Evolutionary conservation across 805 yeast species (phyloP).

Genomic region (Metschnikowia proteae): DNA sequence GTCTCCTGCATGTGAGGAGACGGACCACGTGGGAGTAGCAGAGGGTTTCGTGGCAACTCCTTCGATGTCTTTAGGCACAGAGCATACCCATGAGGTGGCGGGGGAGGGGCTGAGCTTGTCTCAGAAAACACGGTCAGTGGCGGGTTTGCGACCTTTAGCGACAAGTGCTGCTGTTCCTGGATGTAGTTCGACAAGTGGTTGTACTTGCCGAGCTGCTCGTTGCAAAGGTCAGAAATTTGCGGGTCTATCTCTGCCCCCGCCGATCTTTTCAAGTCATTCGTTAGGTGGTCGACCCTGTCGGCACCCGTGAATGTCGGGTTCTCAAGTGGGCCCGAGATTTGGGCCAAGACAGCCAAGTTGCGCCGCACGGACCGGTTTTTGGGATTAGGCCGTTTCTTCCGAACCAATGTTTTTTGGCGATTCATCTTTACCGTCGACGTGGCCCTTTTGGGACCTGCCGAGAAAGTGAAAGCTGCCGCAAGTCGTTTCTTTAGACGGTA

Average conservation of each 20-base stretch:
- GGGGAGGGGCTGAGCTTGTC: slow-evolving; percentile 11
- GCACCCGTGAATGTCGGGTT: slow-evolving; percentile 33
- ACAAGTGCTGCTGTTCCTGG: slow-evolving; percentile 18
- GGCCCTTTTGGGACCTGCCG: slow-evolving; percentile 12
- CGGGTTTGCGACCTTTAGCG: slow-evolving; percentile 1
- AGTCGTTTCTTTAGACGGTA: slow-evolving; percentile 21
- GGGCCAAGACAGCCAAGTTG: slow-evolving; percentile 1
- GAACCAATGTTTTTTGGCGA: slow-evolving; percentile 1
- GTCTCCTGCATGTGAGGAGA: no score
- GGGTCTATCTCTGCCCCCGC: slow-evolving; percentile 11
- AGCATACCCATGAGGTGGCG: slow-evolving; percentile 12
- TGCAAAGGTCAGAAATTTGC: not conserved
- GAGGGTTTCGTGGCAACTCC: no score
- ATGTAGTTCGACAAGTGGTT: slow-evolving; percentile 26
- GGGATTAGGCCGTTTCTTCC: not conserved
- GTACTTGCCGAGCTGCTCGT: slow-evolving; percentile 11
- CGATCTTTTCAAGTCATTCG: slow-evolving; percentile 13
- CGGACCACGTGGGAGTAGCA: no score
- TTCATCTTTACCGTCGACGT: slow-evolving; percentile 7
- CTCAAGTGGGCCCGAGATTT: slow-evolving; percentile 29
- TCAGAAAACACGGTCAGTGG: slow-evolving; percentile 9
- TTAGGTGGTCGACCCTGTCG: slow-evolving; percentile 14
- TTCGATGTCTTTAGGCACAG: no score
- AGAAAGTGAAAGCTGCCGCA: slow-evolving; percentile 9
- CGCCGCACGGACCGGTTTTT: not conserved